Percentiles rank a stretch among this genome's conserved stretches.
Conservation (phyloP, 441 rosid genomes). For the Adansonia madagascariensis region DNA sequence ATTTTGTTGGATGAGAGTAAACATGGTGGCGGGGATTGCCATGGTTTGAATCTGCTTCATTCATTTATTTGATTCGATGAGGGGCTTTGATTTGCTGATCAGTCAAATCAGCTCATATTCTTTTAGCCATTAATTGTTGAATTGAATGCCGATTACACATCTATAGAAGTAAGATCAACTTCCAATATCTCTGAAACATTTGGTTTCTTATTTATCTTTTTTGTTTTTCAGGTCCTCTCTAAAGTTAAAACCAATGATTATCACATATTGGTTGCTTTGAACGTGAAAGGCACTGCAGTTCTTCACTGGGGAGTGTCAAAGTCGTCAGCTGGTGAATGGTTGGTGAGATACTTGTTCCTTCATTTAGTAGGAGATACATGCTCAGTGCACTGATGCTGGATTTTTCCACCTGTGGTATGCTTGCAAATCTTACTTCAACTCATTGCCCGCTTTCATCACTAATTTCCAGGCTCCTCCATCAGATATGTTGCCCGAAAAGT, state of each 20-base stretch:
- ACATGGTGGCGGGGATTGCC: neutral
- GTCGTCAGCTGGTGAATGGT: conserved; percentile 60
- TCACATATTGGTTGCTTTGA: conserved; percentile 56
- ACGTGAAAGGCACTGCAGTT: conserved; percentile 52
- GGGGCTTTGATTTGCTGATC: neutral
- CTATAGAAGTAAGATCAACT: conserved; percentile 6
- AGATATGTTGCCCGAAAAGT: conserved; percentile 63
- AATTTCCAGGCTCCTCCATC: conserved; percentile 54
- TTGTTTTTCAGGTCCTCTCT: conserved; percentile 47
- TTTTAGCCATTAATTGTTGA: conserved; percentile 15
- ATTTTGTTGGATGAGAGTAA: conserved; percentile 23
- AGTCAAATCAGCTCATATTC: neutral
- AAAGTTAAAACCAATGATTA: conserved; percentile 42
- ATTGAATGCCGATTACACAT: neutral
- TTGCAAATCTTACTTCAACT: conserved; percentile 12
- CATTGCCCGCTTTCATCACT: conserved; percentile 27
- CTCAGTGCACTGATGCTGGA: conserved; percentile 14
- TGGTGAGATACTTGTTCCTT: conserved; percentile 47
- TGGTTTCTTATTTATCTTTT: conserved; percentile 3
- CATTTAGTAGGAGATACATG: conserved; percentile 1
- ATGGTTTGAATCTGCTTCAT: neutral
- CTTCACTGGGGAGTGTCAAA: conserved; percentile 72
- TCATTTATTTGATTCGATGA: conserved; percentile 13
- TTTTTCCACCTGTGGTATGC: neutral
- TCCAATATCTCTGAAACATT: conserved; percentile 16